Evolutionary conservation across 768 basidiomycete species (phyloP), one percentile per base, ranked within the genome.

Genomic region (Hemileccinum rubropunctum): DNA sequence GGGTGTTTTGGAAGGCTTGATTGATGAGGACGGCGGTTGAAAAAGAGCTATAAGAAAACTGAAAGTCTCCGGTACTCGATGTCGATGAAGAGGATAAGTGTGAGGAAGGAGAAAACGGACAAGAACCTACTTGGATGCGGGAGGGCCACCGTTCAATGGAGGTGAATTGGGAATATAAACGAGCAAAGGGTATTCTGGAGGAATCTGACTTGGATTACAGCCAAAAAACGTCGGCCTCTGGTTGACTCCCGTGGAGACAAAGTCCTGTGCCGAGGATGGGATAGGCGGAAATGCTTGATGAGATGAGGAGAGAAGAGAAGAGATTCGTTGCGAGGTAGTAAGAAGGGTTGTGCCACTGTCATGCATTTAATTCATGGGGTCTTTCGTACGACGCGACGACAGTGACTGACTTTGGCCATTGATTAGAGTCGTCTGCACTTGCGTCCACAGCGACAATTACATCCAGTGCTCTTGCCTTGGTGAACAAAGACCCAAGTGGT

Each of bases 91-190:
- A 28, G 18, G 8, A 15, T 41, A 46, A 58, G 59, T 38, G 52
- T n/a, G 40, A 37, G 8, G 48, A 33, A 7, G 38, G 12, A 45
- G 13, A 40, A 36, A 15, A 7, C 20, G 15, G 14, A 18, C 14
- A 21, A n/a, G 45, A 27, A 56, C 57, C 7, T 43, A 86, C 86
- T 89, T 83, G n/a, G 81, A 74, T 17, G 82, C 77, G 12, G 87
- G 85, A 48, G 76, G 62, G 50, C 73, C 75, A 20, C 84, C 85
- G 47, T 73, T 75, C 17, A 82, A 56, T 3, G 85, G 85, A n/a
- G 88, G 86, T 27, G 86, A 76, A 62, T 86, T 88, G 6, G 91
- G 90, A 7, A 91, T 71, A 59, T 87, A 90, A 37, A 91, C 77
- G 35, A 91, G 67, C 17, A 91, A 56, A 0, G 88, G 88, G 53